Percentiles rank a stretch among this genome's conserved stretches.
phyloP scores from a whole-genome alignment of 2,329 filamentous ascomycete genomes.

The Ophiocordyceps camponoti-floridani region DNA sequence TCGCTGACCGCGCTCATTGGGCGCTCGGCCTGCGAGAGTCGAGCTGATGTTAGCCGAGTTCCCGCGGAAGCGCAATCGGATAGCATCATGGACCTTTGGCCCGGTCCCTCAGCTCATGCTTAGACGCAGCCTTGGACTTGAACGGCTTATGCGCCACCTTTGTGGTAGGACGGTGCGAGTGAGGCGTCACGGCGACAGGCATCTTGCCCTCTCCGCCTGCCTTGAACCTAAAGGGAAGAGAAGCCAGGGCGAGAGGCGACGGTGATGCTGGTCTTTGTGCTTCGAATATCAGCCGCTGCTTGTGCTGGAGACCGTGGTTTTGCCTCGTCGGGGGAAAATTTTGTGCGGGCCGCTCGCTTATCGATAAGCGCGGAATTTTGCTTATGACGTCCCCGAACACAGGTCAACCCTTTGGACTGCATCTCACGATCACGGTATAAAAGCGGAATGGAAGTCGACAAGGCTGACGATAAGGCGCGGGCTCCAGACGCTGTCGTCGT shows the following conservation, averaged over 20 bases:
- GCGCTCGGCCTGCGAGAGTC: slow-evolving; percentile 51
- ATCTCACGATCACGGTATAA: not conserved
- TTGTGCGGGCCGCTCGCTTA: not conserved
- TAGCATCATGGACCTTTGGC: slow-evolving; percentile 42
- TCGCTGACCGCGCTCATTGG: slow-evolving; percentile 52
- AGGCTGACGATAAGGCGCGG: slow-evolving; percentile 17
- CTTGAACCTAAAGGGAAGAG: slow-evolving; percentile 76
- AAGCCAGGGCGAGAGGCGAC: slow-evolving; percentile 35
- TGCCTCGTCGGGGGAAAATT: not conserved
- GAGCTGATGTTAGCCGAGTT: not conserved
- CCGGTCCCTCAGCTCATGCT: slow-evolving; percentile 68
- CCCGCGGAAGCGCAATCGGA: too few relatives aligned
- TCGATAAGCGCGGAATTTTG: not conserved
- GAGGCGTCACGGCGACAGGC: slow-evolving; percentile 47
- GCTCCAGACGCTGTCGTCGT: slow-evolving; percentile 36
- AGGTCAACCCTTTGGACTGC: not conserved
- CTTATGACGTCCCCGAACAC: not conserved
- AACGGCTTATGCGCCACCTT: slow-evolving; percentile 79
- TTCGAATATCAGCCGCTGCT: not conserved
- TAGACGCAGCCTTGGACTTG: slow-evolving; percentile 82
- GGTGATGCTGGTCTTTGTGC: not conserved
- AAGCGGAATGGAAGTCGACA: slow-evolving; percentile 18
- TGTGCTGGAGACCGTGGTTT: not conserved
- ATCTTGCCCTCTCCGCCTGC: slow-evolving; percentile 57
- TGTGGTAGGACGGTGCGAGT: slow-evolving; percentile 86